Conservation (phyloP, 2,329 filamentous ascomycete genomes). For the Sporothrix dimorphospora region DNA sequence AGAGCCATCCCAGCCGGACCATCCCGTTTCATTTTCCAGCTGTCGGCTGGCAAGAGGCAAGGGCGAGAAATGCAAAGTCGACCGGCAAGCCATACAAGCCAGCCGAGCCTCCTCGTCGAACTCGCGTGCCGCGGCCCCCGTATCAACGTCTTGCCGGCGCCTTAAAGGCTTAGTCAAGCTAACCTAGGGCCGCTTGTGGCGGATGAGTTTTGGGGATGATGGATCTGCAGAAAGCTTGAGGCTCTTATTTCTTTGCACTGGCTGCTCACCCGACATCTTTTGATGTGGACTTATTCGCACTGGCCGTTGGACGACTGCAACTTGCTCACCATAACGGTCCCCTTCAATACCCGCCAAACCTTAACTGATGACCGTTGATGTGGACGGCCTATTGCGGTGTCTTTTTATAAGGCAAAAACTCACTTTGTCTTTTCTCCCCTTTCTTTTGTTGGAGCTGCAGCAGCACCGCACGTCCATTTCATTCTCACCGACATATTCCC, state of each 20-base stretch:
- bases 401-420: neutral
- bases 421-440: neutral
- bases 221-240: neutral
- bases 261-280: neutral
- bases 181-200: neutral
- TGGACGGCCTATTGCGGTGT: neutral
- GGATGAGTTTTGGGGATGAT: neutral
- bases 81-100: neutral
- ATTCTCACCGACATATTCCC: slow-evolving; percentile 1
- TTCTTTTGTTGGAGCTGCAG: slow-evolving; percentile 1
- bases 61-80: neutral
- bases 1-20: neutral
- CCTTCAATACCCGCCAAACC: neutral
- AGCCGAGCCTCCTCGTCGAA: neutral
- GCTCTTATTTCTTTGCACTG: neutral
- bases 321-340: neutral
- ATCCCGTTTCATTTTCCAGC: neutral
- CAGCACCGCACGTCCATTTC: slow-evolving; percentile 5
- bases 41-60: neutral
- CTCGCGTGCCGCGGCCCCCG: neutral
- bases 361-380: neutral
- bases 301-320: neutral
- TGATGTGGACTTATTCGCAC: neutral
- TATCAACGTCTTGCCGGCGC: neutral
- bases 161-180: slow-evolving; percentile 18